Evolutionary conservation across 2,329 filamentous ascomycete species (phyloP).

Genomic region (Lojkania enalia): DNA sequence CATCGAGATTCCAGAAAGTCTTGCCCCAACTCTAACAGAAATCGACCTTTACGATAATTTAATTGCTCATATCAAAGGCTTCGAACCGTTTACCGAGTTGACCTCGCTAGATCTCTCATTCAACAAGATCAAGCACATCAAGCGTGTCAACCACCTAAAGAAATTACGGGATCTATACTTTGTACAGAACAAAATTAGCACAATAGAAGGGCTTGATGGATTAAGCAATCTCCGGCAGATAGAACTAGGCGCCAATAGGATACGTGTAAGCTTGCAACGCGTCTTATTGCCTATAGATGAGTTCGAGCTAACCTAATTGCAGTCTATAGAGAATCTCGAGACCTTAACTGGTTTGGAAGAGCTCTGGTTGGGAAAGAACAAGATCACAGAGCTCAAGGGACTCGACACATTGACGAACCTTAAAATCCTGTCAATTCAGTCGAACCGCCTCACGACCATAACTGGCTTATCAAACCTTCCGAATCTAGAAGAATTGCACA

Average conservation of each 20-base stretch:
- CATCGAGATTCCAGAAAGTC: conserved; percentile 71
- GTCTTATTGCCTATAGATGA: conserved; percentile 12
- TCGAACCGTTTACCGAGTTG: conserved; percentile 76
- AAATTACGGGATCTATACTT: conserved; percentile 85
- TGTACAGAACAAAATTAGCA: conserved; percentile 90
- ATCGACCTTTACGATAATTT: conserved; percentile 97
- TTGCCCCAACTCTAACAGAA: conserved; percentile 73
- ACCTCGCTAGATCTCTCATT: conserved; percentile 88
- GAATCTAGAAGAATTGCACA: conserved; percentile 88
- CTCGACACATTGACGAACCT: conserved; percentile 76
- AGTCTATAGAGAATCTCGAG: conserved; percentile 83
- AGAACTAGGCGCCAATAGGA: conserved; percentile 89
- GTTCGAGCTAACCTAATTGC: conserved; percentile 59
- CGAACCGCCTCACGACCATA: conserved; percentile 84
- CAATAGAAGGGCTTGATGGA: conserved; percentile 81
- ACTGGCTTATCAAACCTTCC: conserved; percentile 73
- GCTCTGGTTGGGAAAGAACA: conserved; percentile 95
- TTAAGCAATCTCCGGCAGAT: conserved; percentile 77
- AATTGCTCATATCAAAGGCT: conserved; percentile 80
- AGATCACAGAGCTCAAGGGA: conserved; percentile 80
- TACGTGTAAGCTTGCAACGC: conserved; percentile 54
- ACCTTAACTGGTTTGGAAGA: conserved; percentile 77
- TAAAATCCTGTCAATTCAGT: conserved; percentile 89
- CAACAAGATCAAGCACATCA: conserved; percentile 99
- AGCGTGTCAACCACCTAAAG: conserved; percentile 76